Evolutionary conservation across 1,284 basidiomycete species (phyloP).

Genomic region (Apiotrichum brassicae): DNA sequence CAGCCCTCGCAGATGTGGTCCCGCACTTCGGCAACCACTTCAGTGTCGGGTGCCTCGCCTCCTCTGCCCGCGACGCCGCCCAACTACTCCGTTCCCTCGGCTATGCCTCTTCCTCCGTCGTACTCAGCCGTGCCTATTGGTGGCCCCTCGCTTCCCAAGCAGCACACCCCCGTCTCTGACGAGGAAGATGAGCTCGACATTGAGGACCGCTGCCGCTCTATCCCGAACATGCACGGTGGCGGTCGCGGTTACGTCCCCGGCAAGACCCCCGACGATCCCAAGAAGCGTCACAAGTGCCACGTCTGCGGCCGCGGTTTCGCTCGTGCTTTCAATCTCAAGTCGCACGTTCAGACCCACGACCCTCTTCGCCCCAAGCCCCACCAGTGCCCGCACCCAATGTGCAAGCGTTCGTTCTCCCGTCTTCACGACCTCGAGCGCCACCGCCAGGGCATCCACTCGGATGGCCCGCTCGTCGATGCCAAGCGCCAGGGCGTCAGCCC

Average conservation of each 20-base stretch:
- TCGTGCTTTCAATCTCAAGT: slow-evolving; percentile 48
- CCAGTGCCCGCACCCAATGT: slow-evolving; percentile 43
- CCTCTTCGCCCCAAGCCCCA: slow-evolving; percentile 47
- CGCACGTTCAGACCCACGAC: slow-evolving; percentile 47
- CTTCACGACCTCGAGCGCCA: slow-evolving; percentile 49
- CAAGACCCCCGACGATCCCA: slow-evolving; percentile 47
- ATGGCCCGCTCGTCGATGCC: slow-evolving; percentile 46
- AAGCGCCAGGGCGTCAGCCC: slow-evolving; percentile 44
- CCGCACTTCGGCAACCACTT: slow-evolving; percentile 18
- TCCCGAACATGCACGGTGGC: slow-evolving; percentile 43
- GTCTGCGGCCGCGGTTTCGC: slow-evolving; percentile 48
- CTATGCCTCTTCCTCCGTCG: neutral
- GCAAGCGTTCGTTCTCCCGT: slow-evolving; percentile 47
- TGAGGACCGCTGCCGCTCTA: slow-evolving; percentile 10
- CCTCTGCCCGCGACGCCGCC: slow-evolving; percentile 30
- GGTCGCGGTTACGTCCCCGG: slow-evolving; percentile 47
- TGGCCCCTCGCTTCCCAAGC: too few species aligned
- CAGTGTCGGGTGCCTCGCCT: slow-evolving; percentile 20
- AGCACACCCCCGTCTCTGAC: neutral
- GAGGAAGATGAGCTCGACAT: slow-evolving; percentile 15
- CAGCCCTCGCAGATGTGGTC: slow-evolving; percentile 14
- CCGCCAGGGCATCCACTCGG: slow-evolving; percentile 47
- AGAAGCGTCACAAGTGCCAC: slow-evolving; percentile 47
- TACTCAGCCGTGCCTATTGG: neutral
- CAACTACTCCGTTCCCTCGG: slow-evolving; percentile 14